phyloP scores from a whole-genome alignment of 1,284 basidiomycete species.

The Kalmanozyma brasiliensis region DNA sequence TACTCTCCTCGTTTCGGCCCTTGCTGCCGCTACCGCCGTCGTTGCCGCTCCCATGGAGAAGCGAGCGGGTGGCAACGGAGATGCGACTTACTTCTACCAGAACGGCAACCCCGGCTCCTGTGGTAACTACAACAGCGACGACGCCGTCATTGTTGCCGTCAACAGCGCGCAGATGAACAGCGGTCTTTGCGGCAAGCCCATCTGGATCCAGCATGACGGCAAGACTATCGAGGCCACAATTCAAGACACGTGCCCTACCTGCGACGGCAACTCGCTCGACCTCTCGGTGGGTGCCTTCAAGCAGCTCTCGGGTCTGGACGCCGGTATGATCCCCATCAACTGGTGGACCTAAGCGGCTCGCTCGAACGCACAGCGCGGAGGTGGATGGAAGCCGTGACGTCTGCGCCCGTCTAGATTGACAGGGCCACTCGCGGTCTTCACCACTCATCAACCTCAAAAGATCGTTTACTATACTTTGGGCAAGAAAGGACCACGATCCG shows the following conservation, averaged over 20 bases:
- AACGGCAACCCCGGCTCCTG: conserved; percentile 58
- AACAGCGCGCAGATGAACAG: conserved; percentile 42
- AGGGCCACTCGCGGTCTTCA: conserved; percentile 17
- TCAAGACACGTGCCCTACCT: conserved; percentile 55
- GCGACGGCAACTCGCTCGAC: conserved; percentile 46
- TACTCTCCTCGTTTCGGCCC: conserved; percentile 39
- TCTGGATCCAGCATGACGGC: conserved; percentile 40
- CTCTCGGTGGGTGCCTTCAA: conserved; percentile 55
- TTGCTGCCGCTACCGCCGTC: conserved; percentile 36
- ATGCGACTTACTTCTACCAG: conserved; percentile 59
- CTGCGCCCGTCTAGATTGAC: conserved; percentile 8
- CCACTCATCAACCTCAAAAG: not conserved
- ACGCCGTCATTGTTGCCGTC: conserved; percentile 31
- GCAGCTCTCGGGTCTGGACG: conserved; percentile 27
- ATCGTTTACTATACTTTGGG: not conserved
- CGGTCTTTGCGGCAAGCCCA: conserved; percentile 32
- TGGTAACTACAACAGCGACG: conserved; percentile 54
- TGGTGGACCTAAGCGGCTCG: conserved; percentile 34
- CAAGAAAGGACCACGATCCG: not conserved
- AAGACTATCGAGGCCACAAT: conserved; percentile 46
- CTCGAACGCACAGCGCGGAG: not conserved
- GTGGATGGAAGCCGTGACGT: not conserved
- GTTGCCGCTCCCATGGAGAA: conserved; percentile 40
- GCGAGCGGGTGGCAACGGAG: conserved; percentile 29
- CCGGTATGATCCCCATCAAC: conserved; percentile 39